Percentiles rank a stretch among this genome's conserved stretches.
Evolutionary conservation across 768 basidiomycete genomes (phyloP).

Genomic region (Xerocomellus intermedius): DNA sequence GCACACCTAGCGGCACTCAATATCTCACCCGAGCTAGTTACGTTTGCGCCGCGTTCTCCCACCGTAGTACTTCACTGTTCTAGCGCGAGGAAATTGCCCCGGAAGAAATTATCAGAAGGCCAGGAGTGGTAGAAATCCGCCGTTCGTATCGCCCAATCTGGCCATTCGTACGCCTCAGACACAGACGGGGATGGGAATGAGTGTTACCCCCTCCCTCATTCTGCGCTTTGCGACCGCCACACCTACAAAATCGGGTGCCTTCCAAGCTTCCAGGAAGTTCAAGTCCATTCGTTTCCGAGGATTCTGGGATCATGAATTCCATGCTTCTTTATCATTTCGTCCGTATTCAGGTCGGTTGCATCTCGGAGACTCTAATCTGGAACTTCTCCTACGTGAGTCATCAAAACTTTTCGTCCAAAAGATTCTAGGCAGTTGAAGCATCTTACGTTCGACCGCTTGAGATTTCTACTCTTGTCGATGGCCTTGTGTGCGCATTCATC

Average conservation of each 20-base stretch:
- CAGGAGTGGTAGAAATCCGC: not conserved
- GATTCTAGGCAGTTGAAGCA: no score
- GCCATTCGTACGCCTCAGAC: slow-evolving; percentile 13
- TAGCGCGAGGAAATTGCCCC: slow-evolving; percentile 6
- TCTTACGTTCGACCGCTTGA: no score
- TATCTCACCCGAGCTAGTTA: not conserved
- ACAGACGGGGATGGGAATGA: slow-evolving; percentile 11
- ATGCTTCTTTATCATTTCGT: no score
- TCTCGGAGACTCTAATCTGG: no score
- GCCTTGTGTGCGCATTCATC: no score
- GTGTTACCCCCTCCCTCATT: slow-evolving; percentile 28
- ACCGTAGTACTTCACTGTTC: slow-evolving; percentile 3
- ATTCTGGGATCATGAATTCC: no score
- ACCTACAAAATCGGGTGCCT: not conserved
- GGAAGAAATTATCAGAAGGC: slow-evolving; percentile 19
- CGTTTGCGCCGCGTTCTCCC: slow-evolving; percentile 23
- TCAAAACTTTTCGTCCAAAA: no score
- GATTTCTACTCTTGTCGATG: no score
- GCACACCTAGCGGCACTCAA: slow-evolving; percentile 19
- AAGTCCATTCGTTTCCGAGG: not conserved
- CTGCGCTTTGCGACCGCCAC: slow-evolving; percentile 10
- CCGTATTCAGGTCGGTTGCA: no score
- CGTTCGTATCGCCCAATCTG: slow-evolving; percentile 12
- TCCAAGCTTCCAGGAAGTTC: not conserved
- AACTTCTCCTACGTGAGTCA: no score